These are phyloP conservation scores for Adansonia rubrostipa DNA, from an alignment of 441 rosid genomes.

Conservation along the genomic window DNA sequence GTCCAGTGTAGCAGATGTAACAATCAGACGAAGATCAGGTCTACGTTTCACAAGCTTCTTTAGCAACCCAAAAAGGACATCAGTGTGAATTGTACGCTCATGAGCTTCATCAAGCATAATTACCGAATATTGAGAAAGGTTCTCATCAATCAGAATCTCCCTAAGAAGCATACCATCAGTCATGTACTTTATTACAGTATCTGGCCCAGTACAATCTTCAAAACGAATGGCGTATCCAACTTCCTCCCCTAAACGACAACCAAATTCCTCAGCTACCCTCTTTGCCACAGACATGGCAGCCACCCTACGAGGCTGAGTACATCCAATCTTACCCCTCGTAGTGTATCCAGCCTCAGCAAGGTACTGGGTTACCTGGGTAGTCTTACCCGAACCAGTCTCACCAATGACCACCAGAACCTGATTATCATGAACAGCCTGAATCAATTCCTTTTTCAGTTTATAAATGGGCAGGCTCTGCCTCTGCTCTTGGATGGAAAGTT, in stretches of 20 bases:
- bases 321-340: constrained; percentile 60
- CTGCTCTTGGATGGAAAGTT: constrained; percentile 55
- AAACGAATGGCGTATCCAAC: constrained; percentile 87
- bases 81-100: constrained; percentile 90
- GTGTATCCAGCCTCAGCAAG: constrained; percentile 23
- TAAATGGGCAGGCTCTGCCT: constrained; percentile 86
- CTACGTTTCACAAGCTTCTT: constrained; percentile 78
- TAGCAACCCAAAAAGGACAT: constrained; percentile 84
- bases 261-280: constrained; percentile 56
- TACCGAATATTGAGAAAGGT: constrained; percentile 21
- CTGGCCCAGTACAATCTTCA: constrained; percentile 22
- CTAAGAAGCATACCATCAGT: constrained; percentile 92
- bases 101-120: constrained; percentile 57
- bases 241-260: constrained; percentile 85
- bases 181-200: constrained; percentile 56
- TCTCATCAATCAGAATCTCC: constrained; percentile 75
- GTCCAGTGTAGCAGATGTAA: constrained; percentile 88
- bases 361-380: constrained; percentile 19
- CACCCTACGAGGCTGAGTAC: constrained; percentile 93
- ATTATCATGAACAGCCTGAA: constrained; percentile 89
- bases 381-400: constrained; percentile 21
- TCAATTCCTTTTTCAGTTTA: constrained; percentile 78
- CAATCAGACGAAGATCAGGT: constrained; percentile 76
- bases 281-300: constrained; percentile 88
- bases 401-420: constrained; percentile 52